These are phyloP conservation scores for Mycena sp. DNA, from an alignment of 1,284 basidiomycete species.

Conservation along the genomic window DNA sequence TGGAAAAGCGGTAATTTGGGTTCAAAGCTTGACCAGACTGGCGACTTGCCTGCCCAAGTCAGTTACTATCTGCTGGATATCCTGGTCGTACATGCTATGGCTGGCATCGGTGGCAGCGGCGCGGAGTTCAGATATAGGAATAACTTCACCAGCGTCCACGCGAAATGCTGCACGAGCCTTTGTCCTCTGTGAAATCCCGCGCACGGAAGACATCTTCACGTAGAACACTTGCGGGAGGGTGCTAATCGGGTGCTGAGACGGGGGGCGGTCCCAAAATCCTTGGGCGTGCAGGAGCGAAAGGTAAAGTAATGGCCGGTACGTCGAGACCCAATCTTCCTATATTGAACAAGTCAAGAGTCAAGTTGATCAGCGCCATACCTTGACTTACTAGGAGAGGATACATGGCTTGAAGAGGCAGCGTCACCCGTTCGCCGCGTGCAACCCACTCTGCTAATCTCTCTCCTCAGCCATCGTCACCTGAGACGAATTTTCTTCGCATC, in stretches of 20 bases:
- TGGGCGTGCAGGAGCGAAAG: constrained; percentile 11
- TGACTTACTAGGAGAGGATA: constrained; percentile 5
- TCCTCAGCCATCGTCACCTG: background rate
- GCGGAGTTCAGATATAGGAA: constrained; percentile 11
- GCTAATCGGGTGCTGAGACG: background rate
- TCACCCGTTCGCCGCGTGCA: background rate
- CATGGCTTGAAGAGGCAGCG: background rate
- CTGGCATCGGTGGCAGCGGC: background rate
- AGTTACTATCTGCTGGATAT: background rate
- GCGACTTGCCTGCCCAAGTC: constrained; percentile 3
- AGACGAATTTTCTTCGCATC: background rate
- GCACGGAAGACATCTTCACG: background rate
- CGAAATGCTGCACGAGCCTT: constrained; percentile 19
- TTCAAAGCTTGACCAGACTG: background rate
- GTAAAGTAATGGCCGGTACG: constrained; percentile 8
- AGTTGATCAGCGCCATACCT: background rate
- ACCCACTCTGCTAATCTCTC: background rate
- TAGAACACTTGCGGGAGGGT: constrained; percentile 10
- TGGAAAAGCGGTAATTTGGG: background rate
- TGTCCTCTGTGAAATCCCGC: constrained; percentile 5
- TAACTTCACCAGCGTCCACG: background rate
- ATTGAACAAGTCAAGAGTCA: background rate
- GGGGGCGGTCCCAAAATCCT: constrained; percentile 11
- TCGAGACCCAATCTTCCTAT: constrained; percentile 11
- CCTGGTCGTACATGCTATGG: constrained; percentile 12